Evolutionary conservation across 306 rosid species (phyloP).

Genomic region (Trichosanthes truncata): DNA sequence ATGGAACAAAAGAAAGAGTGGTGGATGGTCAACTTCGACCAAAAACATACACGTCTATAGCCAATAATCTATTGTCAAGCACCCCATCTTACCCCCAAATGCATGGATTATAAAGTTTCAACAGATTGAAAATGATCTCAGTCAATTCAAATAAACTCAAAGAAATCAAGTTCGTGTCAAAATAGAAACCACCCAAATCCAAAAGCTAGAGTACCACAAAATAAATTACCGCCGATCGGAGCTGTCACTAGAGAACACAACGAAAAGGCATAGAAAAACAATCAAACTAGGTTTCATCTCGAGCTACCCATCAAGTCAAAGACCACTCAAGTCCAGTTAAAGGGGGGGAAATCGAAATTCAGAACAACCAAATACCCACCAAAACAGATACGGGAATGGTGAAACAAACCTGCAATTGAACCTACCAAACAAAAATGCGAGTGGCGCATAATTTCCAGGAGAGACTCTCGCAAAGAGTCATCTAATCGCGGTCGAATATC

Average conservation of each 20-base stretch:
- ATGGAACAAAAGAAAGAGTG: neutral
- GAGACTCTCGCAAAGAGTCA: neutral
- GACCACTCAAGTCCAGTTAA: neutral
- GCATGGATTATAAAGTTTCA: neutral
- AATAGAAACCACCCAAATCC: neutral
- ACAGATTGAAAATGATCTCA: neutral
- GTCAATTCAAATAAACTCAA: neutral
- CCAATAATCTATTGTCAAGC: neutral
- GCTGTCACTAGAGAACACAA: neutral
- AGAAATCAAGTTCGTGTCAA: conserved; percentile 1
- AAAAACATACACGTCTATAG: neutral
- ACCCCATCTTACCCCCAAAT: neutral
- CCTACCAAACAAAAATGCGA: neutral
- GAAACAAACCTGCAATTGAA: neutral
- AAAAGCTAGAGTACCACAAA: neutral
- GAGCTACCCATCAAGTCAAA: conserved; percentile 4
- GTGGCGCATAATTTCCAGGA: neutral
- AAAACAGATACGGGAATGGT: neutral
- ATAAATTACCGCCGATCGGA: neutral
- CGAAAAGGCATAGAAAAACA: neutral
- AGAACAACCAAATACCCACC: neutral
- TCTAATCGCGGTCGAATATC: neutral
- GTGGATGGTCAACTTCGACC: neutral
- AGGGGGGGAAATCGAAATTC: neutral
- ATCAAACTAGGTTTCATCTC: neutral